Conservation (phyloP, 805 yeast genomes). For the Candida berthetii region DNA sequence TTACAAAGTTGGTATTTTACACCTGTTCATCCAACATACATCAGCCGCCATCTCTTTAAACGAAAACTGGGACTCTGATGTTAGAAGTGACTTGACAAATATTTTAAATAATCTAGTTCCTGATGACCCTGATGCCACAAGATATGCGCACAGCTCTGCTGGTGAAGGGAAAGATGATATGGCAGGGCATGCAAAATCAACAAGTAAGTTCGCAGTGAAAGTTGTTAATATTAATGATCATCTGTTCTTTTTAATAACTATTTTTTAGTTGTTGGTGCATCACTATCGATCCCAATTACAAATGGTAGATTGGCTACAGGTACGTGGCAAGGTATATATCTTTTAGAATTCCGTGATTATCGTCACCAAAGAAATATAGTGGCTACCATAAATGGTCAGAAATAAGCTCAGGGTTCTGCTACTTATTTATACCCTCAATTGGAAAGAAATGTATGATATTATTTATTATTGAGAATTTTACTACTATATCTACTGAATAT, state of each 20-base stretch:
- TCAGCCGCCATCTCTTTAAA: slow-evolving; percentile 73
- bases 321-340: slow-evolving; percentile 83
- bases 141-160: slow-evolving; percentile 23
- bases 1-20: slow-evolving; percentile 56
- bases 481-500: too few relatives aligned
- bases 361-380: slow-evolving; percentile 60
- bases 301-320: slow-evolving; percentile 68
- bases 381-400: slow-evolving; percentile 67
- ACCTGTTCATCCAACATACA: slow-evolving; percentile 72
- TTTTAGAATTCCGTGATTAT: slow-evolving; percentile 65
- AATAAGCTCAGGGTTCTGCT: too few relatives aligned
- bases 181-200: slow-evolving; percentile 74
- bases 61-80: slow-evolving; percentile 80
- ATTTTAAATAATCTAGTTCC: slow-evolving; percentile 65
- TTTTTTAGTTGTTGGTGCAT: slow-evolving; percentile 48
- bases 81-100: slow-evolving; percentile 59
- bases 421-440: too few relatives aligned
- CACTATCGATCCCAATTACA: slow-evolving; percentile 59
- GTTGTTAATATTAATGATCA: slow-evolving; percentile 2
- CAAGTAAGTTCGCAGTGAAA: slow-evolving; percentile 20
- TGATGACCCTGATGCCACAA: slow-evolving; percentile 34
- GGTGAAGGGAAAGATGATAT: slow-evolving; percentile 83
- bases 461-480: too few relatives aligned
- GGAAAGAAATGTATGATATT: too few relatives aligned
- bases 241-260: neutral